phyloP scores from a whole-genome alignment of 257 asterid genomes.

The Primulina eburnea region DNA sequence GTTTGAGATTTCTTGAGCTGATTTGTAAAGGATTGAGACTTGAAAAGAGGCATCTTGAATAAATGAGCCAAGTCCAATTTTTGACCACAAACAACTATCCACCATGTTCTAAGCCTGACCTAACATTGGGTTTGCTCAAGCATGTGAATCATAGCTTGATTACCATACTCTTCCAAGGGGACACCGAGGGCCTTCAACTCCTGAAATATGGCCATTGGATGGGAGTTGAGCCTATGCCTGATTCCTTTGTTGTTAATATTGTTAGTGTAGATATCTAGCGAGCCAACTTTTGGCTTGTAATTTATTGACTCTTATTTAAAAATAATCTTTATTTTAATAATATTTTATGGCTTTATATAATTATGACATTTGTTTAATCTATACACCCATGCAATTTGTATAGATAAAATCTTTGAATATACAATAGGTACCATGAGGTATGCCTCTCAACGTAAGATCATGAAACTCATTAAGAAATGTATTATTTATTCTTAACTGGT shows the following conservation, averaged over 20 bases:
- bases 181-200: conserved; percentile 53
- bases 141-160: conserved; percentile 60
- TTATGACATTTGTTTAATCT: too few species aligned
- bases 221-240: conserved; percentile 44
- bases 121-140: conserved; percentile 43
- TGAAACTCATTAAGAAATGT: too few species aligned
- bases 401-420: too few species aligned
- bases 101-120: conserved; percentile 64
- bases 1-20: conserved; percentile 39
- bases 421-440: too few species aligned
- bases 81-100: conserved; percentile 50
- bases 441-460: too few species aligned
- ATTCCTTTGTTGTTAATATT: conserved; percentile 48
- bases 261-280: too few species aligned
- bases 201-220: conserved; percentile 52
- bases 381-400: too few species aligned
- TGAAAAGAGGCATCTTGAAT: conserved; percentile 42
- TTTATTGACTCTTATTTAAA: too few species aligned
- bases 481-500: too few species aligned
- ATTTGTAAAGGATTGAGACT: conserved; percentile 58
- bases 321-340: too few species aligned
- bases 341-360: too few species aligned
- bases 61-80: conserved; percentile 36
- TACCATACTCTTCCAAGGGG: conserved; percentile 44
- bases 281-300: too few species aligned